phyloP scores from a whole-genome alignment of 192 early-diverging fungal genomes.

The Backusella macrospora region DNA sequence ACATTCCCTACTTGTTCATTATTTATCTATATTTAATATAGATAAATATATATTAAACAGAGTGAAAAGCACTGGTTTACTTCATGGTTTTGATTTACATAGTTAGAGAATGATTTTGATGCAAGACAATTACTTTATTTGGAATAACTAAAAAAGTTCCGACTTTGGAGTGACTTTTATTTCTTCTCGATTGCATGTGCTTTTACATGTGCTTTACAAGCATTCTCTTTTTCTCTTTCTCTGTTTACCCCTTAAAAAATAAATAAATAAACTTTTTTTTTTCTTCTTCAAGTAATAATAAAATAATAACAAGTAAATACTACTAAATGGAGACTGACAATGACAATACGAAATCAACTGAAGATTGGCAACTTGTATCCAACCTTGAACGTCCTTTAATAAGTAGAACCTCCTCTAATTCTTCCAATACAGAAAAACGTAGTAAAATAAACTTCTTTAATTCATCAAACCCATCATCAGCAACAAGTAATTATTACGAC shows the following conservation, averaged over 20 bases:
- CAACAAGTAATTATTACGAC: constrained; percentile 11
- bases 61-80: no score
- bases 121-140: no score
- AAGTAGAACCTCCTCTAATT: not conserved
- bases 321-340: not conserved
- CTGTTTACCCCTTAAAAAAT: not conserved
- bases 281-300: not conserved
- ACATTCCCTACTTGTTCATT: no score
- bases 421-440: not conserved
- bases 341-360: not conserved
- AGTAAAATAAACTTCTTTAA: not conserved
- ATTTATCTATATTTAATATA: no score
- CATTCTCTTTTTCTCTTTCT: not conserved
- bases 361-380: constrained; percentile 19
- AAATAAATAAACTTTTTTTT: not conserved
- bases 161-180: not conserved
- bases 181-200: not conserved
- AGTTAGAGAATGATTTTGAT: no score
- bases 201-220: not conserved
- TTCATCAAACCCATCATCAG: not conserved
- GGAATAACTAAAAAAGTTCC: no score
- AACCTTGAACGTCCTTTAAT: not conserved
- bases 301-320: not conserved
- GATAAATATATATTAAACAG: no score
- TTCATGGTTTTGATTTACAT: no score